phyloP scores from a whole-genome alignment of 495 filamentous ascomycete genomes.

The Tuber brumale region DNA sequence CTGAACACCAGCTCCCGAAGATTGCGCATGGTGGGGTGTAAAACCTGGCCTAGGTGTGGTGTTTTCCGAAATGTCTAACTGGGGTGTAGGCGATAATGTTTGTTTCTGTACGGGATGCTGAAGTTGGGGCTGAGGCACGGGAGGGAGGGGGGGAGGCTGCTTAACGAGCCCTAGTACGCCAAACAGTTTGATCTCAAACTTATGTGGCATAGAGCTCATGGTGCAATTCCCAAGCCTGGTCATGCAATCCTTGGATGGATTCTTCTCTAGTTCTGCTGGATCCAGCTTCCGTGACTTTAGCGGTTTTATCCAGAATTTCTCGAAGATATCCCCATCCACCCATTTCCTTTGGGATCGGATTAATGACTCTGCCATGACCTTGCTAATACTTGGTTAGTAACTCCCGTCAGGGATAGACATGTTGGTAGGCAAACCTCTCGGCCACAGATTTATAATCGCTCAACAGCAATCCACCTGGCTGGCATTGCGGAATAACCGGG shows the following conservation, averaged over 20 bases:
- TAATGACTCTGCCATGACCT: slow-evolving; percentile 75
- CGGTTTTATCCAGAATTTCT: slow-evolving; percentile 90
- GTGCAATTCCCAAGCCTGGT: slow-evolving; percentile 69
- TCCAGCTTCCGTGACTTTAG: slow-evolving; percentile 66
- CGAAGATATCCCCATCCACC: slow-evolving; percentile 76
- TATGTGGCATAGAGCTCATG: slow-evolving; percentile 82
- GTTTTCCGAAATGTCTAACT: slow-evolving; percentile 5
- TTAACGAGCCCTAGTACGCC: slow-evolving; percentile 80
- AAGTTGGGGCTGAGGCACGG: slow-evolving; percentile 33
- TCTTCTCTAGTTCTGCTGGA: slow-evolving; percentile 57
- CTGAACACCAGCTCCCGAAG: slow-evolving; percentile 7
- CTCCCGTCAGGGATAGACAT: neutral
- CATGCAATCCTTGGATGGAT: slow-evolving; percentile 81
- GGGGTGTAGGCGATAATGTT: slow-evolving; percentile 7
- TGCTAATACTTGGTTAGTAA: slow-evolving; percentile 49
- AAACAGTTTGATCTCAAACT: slow-evolving; percentile 80
- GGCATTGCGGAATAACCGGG: slow-evolving; percentile 64
- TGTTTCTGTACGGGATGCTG: slow-evolving; percentile 42
- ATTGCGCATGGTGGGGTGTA: slow-evolving; percentile 8
- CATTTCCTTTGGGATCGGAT: slow-evolving; percentile 80
- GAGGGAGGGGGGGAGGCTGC: slow-evolving; percentile 54
- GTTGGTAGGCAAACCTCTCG: slow-evolving; percentile 58
- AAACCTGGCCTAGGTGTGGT: neutral
- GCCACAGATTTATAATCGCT: slow-evolving; percentile 74
- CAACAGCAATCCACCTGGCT: slow-evolving; percentile 56